Percentiles rank a stretch among this genome's conserved stretches.
Conservation (phyloP, 2,329 filamentous ascomycete genomes). For the Sclerotinia nivalis region DNA sequence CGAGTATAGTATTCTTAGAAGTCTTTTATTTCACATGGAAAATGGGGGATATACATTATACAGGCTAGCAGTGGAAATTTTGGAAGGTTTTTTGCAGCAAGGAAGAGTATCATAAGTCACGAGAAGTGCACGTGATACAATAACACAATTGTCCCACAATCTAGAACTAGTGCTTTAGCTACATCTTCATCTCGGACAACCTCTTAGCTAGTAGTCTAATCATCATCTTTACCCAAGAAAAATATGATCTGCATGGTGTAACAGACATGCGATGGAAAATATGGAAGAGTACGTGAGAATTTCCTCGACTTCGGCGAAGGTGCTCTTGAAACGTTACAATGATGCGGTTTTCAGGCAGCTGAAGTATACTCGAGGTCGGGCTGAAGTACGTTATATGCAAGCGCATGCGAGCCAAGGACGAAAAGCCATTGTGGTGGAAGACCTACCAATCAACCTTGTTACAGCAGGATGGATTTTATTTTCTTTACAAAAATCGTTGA, state of each 20-base stretch:
- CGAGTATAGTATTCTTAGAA: background rate
- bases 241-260: too few species aligned
- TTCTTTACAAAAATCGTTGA: background rate
- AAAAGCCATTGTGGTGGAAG: background rate
- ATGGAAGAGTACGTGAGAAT: too few species aligned
- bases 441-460: background rate
- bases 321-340: background rate
- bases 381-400: background rate
- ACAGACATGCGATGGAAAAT: rapidly evolving
- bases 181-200: background rate
- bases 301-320: background rate
- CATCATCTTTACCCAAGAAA: background rate
- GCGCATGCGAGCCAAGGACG: background rate
- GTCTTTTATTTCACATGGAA: too few species aligned
- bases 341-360: background rate
- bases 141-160: background rate
- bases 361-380: background rate
- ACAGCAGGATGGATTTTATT: background rate
- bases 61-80: background rate
- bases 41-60: background rate
- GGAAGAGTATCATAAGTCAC: background rate
- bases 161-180: background rate
- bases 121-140: background rate
- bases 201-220: background rate
- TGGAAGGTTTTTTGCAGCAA: background rate